A percentile compares a stretch with the other conserved stretches of the same genome.
phyloP scores from a whole-genome alignment of 2,329 filamentous ascomycete genomes.

The Lachnellula willkommii region DNA sequence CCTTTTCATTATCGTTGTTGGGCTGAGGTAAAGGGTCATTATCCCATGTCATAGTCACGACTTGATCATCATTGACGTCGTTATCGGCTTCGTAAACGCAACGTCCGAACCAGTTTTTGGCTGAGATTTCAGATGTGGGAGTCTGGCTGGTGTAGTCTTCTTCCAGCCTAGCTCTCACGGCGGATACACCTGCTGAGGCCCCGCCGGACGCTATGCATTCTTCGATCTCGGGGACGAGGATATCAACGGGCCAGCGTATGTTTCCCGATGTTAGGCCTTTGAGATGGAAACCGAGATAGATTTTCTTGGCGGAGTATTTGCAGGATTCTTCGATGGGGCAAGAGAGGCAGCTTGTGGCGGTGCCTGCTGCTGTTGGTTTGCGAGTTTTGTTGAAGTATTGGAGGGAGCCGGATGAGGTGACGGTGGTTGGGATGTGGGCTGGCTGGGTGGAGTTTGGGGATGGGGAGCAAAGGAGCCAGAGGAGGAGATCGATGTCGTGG shows the following conservation, averaged over 20 bases:
- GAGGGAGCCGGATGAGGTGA: conserved; percentile 71
- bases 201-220: conserved; percentile 52
- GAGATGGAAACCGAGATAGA: conserved; percentile 51
- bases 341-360: conserved; percentile 79
- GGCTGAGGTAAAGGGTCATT: conserved; percentile 49
- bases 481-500: conserved; percentile 87
- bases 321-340: conserved; percentile 72
- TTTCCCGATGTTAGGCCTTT: conserved; percentile 59
- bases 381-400: conserved; percentile 71
- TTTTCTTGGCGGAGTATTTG: conserved; percentile 75
- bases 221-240: conserved; percentile 91
- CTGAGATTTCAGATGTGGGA: conserved; percentile 42
- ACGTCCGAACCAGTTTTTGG: conserved; percentile 77
- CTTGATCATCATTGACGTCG: conserved; percentile 88
- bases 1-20: conserved; percentile 17
- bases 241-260: conserved; percentile 74
- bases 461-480: conserved; percentile 80
- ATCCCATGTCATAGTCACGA: conserved; percentile 83
- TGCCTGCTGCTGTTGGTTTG: conserved; percentile 70
- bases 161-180: conserved; percentile 33
- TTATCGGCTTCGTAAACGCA: conserved; percentile 94
- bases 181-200: conserved; percentile 43
- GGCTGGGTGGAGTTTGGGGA: conserved; percentile 33
- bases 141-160: conserved; percentile 51
- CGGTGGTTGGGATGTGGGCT: conserved; percentile 67